Evolutionary conservation across 371 early-diverging fungal species (phyloP), one percentile per base, ranked within the genome.

Genomic region (Mucor circinelloides): DNA sequence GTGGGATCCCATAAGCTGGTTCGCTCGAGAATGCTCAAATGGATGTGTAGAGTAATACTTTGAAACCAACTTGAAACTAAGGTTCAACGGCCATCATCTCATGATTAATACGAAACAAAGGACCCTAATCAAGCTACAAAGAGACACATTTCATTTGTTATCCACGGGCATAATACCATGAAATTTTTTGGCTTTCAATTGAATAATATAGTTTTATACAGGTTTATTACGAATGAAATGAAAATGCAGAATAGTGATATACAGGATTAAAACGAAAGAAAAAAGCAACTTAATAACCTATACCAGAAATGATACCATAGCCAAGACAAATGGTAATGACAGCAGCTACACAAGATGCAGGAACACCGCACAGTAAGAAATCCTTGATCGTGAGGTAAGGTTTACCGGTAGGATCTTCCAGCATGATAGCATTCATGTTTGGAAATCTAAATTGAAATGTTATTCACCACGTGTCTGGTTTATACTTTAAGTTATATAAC

Each of bases 341-440:
- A 72, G 90, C 40, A 40, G 40, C 40, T 91, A 13, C 88, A 87
- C 6, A 94, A 67, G 8, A 95, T 71, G 70, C 91, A 12, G 94
- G 93, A 10, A 96, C 64, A 42, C 98, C 98, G n/a, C 87, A 89
- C 67, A 86, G 85, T 55, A 97, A 64, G 68, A 98, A 97, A 75
- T 98, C 98, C 46, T 73, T 74, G 2, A 95, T 92, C 23, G 69
- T 77, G 48, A 98, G 75, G 70, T 95, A 98, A 30, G 93, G 94
- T 55, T 82, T 85, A 15, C 98, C 98, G 42, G 91, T 87, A 3
- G 87, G 88, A 76, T 97, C 95, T 80, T 98, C 98, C 73, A 95
- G 82, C 84, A 94, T 92, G 57, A 96, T 90, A 13, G 97, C 97
- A 63, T 93, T 94, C 95, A 98, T 97, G 71, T 98, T 98, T 0